Evolutionary conservation across 2,329 filamentous ascomycete genomes (phyloP).

Genomic region (Pseudogymnoascus sp.): DNA sequence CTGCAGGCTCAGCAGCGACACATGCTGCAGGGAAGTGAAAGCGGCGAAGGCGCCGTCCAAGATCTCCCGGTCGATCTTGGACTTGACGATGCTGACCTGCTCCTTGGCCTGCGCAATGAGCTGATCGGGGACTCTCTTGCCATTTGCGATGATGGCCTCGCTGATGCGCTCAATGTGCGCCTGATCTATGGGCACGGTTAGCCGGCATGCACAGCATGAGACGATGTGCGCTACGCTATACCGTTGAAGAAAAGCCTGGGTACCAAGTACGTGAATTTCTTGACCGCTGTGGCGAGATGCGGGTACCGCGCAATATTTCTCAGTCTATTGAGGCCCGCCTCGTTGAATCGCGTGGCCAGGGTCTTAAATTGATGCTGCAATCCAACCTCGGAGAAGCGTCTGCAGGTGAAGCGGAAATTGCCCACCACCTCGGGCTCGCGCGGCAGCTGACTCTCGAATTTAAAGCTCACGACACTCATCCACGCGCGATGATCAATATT

Average conservation of each 20-base stretch:
- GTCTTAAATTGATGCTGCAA: slow-evolving; percentile 42
- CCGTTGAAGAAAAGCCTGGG: slow-evolving; percentile 50
- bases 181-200: slow-evolving; percentile 6
- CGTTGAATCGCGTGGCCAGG: slow-evolving; percentile 42
- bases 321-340: slow-evolving; percentile 40
- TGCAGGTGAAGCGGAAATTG: slow-evolving; percentile 40
- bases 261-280: slow-evolving; percentile 53
- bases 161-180: slow-evolving; percentile 9
- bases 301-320: slow-evolving; percentile 40
- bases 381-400: slow-evolving; percentile 41
- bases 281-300: slow-evolving; percentile 45
- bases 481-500: slow-evolving; percentile 7
- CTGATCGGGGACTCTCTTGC: not conserved
- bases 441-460: slow-evolving; percentile 1
- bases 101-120: slow-evolving; percentile 18
- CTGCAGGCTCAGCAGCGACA: slow-evolving; percentile 55
- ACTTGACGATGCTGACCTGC: slow-evolving; percentile 21
- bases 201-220: not conserved
- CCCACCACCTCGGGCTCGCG: slow-evolving; percentile 2
- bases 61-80: slow-evolving; percentile 17
- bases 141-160: not conserved
- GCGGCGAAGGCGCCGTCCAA: slow-evolving; percentile 28
- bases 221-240: slow-evolving; percentile 12
- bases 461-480: slow-evolving; percentile 8
- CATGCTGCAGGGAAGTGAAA: slow-evolving; percentile 53